These are phyloP conservation scores for Solanum aculeatissimum DNA, from an alignment of 305 asterid species.

Conservation along the genomic window DNA sequence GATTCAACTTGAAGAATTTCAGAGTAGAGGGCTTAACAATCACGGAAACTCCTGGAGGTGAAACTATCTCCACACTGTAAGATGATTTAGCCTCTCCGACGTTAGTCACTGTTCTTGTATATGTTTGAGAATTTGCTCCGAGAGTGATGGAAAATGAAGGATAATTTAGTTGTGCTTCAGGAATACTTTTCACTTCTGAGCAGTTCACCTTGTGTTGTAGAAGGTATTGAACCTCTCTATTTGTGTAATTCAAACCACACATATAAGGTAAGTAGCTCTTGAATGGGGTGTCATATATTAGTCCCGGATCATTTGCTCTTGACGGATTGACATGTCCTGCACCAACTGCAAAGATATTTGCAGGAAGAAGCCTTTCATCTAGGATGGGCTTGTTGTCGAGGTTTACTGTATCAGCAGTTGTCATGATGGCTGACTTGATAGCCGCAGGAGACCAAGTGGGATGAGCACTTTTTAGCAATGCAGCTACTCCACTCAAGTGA, in stretches of 20 bases:
- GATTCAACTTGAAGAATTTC: conserved; percentile 24
- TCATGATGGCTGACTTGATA: conserved; percentile 50
- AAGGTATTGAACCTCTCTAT: conserved; percentile 8
- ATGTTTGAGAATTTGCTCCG: not conserved
- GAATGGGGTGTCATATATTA: not conserved
- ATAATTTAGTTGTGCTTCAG: conserved; percentile 37
- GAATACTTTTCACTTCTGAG: conserved; percentile 10
- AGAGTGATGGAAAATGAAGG: conserved; percentile 33
- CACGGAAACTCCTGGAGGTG: conserved; percentile 5
- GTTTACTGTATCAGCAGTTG: conserved; percentile 16
- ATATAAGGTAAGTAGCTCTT: conserved; percentile 4
- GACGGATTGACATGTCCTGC: conserved; percentile 32
- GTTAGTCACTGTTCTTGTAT: conserved; percentile 36
- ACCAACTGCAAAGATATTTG: conserved; percentile 23
- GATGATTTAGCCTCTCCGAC: conserved; percentile 26
- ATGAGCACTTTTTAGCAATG: conserved; percentile 36
- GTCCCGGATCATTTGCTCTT: not conserved
- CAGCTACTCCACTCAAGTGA: conserved; percentile 41
- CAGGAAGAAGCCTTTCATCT: conserved; percentile 5
- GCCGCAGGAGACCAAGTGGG: conserved; percentile 54
- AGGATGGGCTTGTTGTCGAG: not conserved
- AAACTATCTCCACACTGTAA: conserved; percentile 5
- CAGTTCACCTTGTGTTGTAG: conserved; percentile 19
- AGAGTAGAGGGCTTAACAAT: conserved; percentile 18
- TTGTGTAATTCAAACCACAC: conserved; percentile 34